Evolutionary conservation across 306 rosid genomes (phyloP), one percentile per base, ranked within the genome.

Genomic region (Gleditsia sinensis): DNA sequence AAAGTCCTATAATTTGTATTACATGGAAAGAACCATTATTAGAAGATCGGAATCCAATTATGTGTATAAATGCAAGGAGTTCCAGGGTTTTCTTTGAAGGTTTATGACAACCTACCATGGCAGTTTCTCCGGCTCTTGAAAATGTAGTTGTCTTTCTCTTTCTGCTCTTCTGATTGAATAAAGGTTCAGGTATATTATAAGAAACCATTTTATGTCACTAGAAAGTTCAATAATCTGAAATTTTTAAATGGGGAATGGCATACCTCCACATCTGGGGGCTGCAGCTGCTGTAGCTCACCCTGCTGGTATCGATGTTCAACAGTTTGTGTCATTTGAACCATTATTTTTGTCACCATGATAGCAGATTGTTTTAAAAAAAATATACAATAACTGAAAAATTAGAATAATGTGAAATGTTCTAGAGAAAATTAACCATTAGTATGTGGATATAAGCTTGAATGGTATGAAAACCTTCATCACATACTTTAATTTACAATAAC

Each of bases 101-200:
- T n/a, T n/a, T n/a, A 59, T 45, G 63, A 70, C 19, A 81, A 70
- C 74, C 55, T 85, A 88, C 90, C 82, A 16, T 28, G 9, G 67
- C 59, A 49, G 30, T 55, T 73, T 72, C 79, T 64, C 46, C 64
- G 11, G 71, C 48, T 76, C 50, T 72, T 64, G 42, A 8, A 61
- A 20, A 64, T 25, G 42, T 51, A 43, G 74, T 36, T 54, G 45
- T 28, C 75, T 63, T 76, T 78, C 80, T 81, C 82, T 74, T 84
- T 76, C 57, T 57, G 30, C 46, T 54, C 45, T 71, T 75, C 90
- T 86, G 69, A 58, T 50, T 27, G 62, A 56, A 28, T 62, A 58
- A 37, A n/a, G 36, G 54, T 46, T 48, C 5, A 62, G n/a, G 28
- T 24, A 32, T 76, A 37, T 28, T 51, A 72, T 56, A 55, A 34